Conservation (phyloP, 192 early-diverging fungal genomes). For the Entomortierella lignicola region DNA sequence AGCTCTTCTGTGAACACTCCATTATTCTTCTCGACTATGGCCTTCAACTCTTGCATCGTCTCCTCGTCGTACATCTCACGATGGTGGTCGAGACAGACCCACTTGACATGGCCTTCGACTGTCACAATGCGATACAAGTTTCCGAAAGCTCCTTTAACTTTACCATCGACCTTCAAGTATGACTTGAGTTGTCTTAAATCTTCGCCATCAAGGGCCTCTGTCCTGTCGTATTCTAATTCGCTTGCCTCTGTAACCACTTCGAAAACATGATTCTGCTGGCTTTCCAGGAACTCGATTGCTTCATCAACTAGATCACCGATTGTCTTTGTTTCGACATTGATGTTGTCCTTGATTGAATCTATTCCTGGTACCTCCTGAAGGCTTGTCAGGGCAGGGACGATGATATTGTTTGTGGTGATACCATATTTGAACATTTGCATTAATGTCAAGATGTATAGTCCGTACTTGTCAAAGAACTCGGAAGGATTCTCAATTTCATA, state of each 20-base stretch:
- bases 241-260: not conserved
- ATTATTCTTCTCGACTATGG: not conserved
- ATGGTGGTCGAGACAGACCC: conserved; percentile 19
- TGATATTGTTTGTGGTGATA: not conserved
- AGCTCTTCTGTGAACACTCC: not conserved
- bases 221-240: not conserved
- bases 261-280: not conserved
- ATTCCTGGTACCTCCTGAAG: not conserved
- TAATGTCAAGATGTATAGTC: conserved; percentile 16
- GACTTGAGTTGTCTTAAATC: conserved; percentile 14
- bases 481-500: conserved; percentile 8
- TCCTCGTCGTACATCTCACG: conserved; percentile 7
- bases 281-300: not conserved
- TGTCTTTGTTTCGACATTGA: not conserved
- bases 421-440: conserved; percentile 22
- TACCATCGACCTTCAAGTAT: not conserved
- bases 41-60: not conserved
- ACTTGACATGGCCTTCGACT: conserved; percentile 15
- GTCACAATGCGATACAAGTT: conserved; percentile 18
- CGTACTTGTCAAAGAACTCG: conserved; percentile 29
- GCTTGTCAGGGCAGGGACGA: not conserved
- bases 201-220: conserved; percentile 12
- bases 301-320: not conserved
- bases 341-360: not conserved
- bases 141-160: not conserved